Percentiles rank a stretch among this genome's conserved stretches.
These are phyloP conservation scores for Colletotrichum sidae DNA, from an alignment of 2,329 filamentous ascomycete species.

Conservation along the genomic window DNA sequence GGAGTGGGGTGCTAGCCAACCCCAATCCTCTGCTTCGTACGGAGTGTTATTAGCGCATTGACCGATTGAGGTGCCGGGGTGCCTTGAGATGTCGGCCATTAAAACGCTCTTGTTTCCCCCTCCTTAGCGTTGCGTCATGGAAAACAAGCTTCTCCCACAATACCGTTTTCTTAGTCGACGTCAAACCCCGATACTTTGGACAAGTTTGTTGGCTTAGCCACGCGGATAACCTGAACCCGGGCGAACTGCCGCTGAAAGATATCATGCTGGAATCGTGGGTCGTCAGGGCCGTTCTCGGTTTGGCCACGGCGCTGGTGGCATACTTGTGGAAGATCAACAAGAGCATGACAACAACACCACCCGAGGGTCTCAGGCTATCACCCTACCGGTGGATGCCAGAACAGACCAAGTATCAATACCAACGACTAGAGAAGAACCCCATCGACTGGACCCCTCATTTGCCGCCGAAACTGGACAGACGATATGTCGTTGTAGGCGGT, in stretches of 20 bases:
- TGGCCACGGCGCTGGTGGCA: constrained; percentile 37
- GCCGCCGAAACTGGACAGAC: constrained; percentile 53
- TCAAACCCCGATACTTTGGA: no score
- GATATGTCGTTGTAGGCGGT: constrained; percentile 59
- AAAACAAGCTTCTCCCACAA: constrained; percentile 24
- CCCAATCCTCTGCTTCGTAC: no score
- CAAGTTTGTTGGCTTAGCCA: no score
- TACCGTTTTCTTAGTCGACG: not conserved
- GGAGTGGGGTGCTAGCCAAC: no score
- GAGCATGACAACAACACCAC: constrained; percentile 50
- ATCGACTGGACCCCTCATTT: constrained; percentile 52
- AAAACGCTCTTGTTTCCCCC: not conserved
- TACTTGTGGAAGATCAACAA: constrained; percentile 53
- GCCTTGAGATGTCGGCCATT: no score
- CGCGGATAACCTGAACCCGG: no score
- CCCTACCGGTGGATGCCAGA: constrained; percentile 51
- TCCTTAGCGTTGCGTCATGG: constrained; percentile 19
- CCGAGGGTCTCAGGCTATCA: constrained; percentile 46
- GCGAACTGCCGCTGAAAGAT: no score
- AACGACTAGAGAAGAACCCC: constrained; percentile 48
- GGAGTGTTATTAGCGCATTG: no score
- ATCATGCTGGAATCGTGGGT: constrained; percentile 29
- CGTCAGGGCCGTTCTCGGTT: constrained; percentile 16
- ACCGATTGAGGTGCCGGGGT: no score
- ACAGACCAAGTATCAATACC: constrained; percentile 49